phyloP scores from a whole-genome alignment of 2,329 filamentous ascomycete genomes.

The Coniella vitis region DNA sequence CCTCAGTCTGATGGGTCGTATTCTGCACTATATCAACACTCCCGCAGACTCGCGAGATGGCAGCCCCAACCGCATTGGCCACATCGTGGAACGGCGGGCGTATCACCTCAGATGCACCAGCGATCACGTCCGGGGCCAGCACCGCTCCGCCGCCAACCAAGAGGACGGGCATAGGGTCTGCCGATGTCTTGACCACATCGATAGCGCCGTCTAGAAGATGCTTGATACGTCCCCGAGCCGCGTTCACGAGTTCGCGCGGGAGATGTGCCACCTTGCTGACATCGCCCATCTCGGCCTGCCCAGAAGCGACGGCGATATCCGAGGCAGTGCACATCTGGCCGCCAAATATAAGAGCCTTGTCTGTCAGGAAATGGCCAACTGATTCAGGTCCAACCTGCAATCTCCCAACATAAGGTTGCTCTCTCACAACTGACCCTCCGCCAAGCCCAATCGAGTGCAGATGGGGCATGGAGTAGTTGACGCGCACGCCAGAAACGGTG shows the following conservation, averaged over 20 bases:
- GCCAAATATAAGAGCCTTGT: constrained; percentile 40
- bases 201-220: constrained; percentile 48
- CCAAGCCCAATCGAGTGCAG: constrained; percentile 54
- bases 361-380: constrained; percentile 39
- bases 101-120: constrained; percentile 48
- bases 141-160: constrained; percentile 59
- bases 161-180: constrained; percentile 51
- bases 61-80: constrained; percentile 59
- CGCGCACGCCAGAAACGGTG: constrained; percentile 54
- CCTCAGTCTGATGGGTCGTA: constrained; percentile 18
- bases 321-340: constrained; percentile 51
- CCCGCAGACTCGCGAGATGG: constrained; percentile 52
- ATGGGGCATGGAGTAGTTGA: constrained; percentile 53
- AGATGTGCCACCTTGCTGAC: constrained; percentile 17
- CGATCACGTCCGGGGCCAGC: constrained; percentile 47
- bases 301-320: constrained; percentile 40
- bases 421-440: constrained; percentile 34
- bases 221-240: constrained; percentile 30
- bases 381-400: constrained; percentile 42
- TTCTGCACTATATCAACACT: constrained; percentile 42
- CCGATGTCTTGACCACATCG: constrained; percentile 57
- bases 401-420: constrained; percentile 20
- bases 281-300: constrained; percentile 27
- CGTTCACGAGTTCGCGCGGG: constrained; percentile 26
- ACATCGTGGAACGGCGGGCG: constrained; percentile 52